Percentiles rank a stretch among this genome's conserved stretches.
Evolutionary conservation across 2,329 filamentous ascomycete species (phyloP).

Genomic region (Albifimbria verrucaria): DNA sequence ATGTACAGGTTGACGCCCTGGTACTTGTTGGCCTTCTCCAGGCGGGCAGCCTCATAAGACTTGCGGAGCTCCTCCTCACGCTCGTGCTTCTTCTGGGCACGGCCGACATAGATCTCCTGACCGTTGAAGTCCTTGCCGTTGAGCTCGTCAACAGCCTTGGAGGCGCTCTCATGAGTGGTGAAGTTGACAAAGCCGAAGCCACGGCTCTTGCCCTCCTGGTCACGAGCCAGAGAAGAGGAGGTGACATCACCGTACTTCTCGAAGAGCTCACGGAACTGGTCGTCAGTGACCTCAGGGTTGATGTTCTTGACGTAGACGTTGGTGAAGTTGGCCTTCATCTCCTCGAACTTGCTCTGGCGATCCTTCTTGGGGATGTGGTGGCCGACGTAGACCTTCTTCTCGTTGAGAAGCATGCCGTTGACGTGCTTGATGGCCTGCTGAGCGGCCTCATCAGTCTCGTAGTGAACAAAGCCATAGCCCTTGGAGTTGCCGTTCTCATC

Average conservation of each 20-base stretch:
- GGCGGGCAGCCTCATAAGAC: constrained; percentile 95
- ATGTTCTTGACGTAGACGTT: constrained; percentile 99
- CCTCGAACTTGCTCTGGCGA: constrained; percentile 99
- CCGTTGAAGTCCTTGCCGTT: constrained; percentile 90
- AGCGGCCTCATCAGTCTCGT: constrained; percentile 97
- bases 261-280: constrained; percentile 92
- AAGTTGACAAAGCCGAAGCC: constrained; percentile 97
- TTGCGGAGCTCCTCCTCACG: constrained; percentile 98
- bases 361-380: constrained; percentile 99
- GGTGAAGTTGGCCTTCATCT: constrained; percentile 99
- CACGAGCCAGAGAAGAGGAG: constrained; percentile 88
- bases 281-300: constrained; percentile 76
- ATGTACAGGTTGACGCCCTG: constrained; percentile 99
- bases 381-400: constrained; percentile 99
- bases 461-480: constrained; percentile 99
- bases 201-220: constrained; percentile 86
- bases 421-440: constrained; percentile 98
- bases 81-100: constrained; percentile 99
- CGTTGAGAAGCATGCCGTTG: constrained; percentile 98
- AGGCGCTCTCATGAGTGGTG: constrained; percentile 82
- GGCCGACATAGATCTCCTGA: constrained; percentile 95
- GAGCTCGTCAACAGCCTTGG: constrained; percentile 83
- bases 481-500: constrained; percentile 96
- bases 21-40: constrained; percentile 99
- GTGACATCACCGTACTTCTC: constrained; percentile 92